phyloP scores from a whole-genome alignment of 2,329 filamentous ascomycete genomes.

The Fusarium nematophilum region DNA sequence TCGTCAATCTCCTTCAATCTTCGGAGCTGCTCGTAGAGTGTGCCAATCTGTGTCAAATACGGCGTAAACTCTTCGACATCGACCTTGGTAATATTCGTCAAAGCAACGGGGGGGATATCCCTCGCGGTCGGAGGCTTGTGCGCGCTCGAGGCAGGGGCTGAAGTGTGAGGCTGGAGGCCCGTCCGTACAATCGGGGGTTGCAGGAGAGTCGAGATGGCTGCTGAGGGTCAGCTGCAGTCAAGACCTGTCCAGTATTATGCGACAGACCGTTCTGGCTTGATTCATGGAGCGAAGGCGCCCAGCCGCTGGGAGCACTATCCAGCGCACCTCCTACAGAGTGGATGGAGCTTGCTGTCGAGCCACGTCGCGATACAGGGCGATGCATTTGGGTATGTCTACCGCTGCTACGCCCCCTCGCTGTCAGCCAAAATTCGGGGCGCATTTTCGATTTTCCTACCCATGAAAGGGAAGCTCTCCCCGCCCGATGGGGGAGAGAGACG shows the following conservation, averaged over 20 bases:
- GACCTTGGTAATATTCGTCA: constrained; percentile 88
- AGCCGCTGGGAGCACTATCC: constrained; percentile 72
- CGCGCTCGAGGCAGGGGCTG: constrained; percentile 74
- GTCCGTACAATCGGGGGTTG: constrained; percentile 91
- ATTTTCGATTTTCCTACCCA: constrained; percentile 55
- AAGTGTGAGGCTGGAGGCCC: constrained; percentile 82
- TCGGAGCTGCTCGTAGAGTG: constrained; percentile 88
- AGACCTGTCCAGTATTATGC: not conserved
- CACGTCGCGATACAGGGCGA: constrained; percentile 70
- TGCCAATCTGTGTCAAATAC: constrained; percentile 87
- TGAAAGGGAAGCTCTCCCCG: constrained; percentile 69
- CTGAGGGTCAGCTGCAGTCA: constrained; percentile 26
- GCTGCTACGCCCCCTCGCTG: constrained; percentile 41
- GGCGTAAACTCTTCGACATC: constrained; percentile 83
- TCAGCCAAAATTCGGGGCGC: constrained; percentile 28
- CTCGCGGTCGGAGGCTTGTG: constrained; percentile 86
- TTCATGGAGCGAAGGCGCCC: constrained; percentile 71
- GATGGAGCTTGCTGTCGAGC: constrained; percentile 88
- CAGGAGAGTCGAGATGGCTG: constrained; percentile 92
- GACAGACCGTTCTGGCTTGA: constrained; percentile 82
- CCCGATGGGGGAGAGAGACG: constrained; percentile 62
- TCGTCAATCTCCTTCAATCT: constrained; percentile 83
- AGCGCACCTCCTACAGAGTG: constrained; percentile 87
- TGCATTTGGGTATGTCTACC: constrained; percentile 58
- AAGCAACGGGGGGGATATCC: constrained; percentile 92